phyloP scores from a whole-genome alignment of 768 basidiomycete species.

The Kondoa malvinella region DNA sequence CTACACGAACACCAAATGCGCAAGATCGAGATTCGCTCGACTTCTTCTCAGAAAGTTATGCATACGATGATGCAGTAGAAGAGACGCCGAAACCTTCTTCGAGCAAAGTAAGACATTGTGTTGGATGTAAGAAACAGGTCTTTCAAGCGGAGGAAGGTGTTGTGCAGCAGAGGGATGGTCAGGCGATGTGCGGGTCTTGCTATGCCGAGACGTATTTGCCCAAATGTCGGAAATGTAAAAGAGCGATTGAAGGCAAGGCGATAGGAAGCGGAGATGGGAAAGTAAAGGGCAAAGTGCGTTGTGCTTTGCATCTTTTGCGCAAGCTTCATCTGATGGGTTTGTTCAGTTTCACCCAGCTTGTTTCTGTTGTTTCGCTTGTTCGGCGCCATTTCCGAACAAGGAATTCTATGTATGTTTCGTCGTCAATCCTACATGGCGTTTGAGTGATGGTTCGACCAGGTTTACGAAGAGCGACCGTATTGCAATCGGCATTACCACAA shows the following conservation, averaged over 20 bases:
- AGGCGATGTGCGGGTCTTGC: conserved; percentile 22
- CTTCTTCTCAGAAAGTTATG: background rate
- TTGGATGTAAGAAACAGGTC: background rate
- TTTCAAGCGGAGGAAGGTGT: background rate
- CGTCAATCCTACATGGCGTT: background rate
- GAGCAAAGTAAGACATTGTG: background rate
- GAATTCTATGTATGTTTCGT: conserved; percentile 27
- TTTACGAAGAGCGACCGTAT: conserved; percentile 21
- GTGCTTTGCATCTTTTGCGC: no score
- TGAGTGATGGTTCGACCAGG: background rate
- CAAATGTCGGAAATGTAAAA: conserved; percentile 25
- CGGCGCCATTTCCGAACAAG: conserved; percentile 18
- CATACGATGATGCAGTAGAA: conserved; percentile 11
- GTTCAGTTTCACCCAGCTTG: conserved; percentile 23
- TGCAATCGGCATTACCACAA: conserved; percentile 25
- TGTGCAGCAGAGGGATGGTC: conserved; percentile 17
- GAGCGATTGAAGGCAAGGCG: conserved; percentile 25
- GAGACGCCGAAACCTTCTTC: conserved; percentile 1
- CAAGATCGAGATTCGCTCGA: background rate
- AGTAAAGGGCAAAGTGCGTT: conserved; percentile 25
- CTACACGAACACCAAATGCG: background rate
- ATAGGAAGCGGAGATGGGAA: conserved; percentile 26
- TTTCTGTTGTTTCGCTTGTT: conserved; percentile 25
- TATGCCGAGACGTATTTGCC: conserved; percentile 26
- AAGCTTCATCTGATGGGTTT: background rate